A percentile compares a stretch with the other conserved stretches of the same genome.
These are phyloP conservation scores for Talaromyces pinophilus DNA, from an alignment of 2,329 filamentous ascomycete species.

Conservation along the genomic window DNA sequence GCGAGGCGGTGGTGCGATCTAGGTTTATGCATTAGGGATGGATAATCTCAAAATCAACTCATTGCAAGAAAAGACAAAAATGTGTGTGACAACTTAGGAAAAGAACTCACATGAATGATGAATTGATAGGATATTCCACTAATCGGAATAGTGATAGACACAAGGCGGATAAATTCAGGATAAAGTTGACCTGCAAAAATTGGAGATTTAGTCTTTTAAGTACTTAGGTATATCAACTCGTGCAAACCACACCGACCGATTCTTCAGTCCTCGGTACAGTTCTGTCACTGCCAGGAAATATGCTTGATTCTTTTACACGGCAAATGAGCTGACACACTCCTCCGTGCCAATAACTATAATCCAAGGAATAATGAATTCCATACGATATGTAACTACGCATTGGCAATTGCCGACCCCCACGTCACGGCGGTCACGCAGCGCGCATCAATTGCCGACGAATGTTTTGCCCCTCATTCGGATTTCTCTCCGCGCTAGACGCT, in stretches of 20 bases:
- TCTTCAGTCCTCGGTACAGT: not conserved
- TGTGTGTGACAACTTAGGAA: not conserved
- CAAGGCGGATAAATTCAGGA: slow-evolving; percentile 3
- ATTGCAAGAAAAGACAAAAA: not conserved
- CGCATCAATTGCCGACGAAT: slow-evolving; percentile 14
- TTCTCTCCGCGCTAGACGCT: slow-evolving; percentile 17
- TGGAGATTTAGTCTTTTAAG: not conserved
- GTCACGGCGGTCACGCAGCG: not conserved
- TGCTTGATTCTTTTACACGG: not conserved
- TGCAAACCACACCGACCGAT: not conserved
- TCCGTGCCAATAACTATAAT: not conserved
- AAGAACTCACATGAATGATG: not conserved
- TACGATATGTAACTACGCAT: not conserved
- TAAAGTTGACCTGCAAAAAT: not conserved
- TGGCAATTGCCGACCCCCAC: slow-evolving; percentile 21
- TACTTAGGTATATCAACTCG: slow-evolving; percentile 1
- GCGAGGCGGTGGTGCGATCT: slow-evolving; percentile 3
- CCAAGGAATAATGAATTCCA: not conserved
- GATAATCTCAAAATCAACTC: not conserved
- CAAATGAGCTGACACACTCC: not conserved
- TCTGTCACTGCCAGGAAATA: not conserved
- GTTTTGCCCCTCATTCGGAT: slow-evolving; percentile 19
- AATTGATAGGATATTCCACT: not conserved
- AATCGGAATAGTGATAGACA: not conserved
- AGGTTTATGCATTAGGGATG: not conserved